Conservation (phyloP, 352 stramenopile genomes). For the Globisporangium nagaii region DNA sequence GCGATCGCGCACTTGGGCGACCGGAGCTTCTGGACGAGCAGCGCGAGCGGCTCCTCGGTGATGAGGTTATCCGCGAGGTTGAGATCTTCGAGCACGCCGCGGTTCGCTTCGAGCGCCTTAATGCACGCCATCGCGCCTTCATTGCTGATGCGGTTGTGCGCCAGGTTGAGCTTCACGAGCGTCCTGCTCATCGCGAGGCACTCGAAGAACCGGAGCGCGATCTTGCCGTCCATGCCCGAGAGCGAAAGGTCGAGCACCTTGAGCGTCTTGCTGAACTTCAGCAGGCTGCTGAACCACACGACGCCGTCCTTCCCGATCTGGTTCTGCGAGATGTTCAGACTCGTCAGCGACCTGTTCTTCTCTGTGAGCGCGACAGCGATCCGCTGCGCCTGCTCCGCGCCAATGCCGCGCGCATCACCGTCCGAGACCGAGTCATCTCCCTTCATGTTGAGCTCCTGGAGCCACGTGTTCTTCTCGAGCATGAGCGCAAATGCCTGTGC, state of each 20-base stretch:
- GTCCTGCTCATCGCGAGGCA: conserved; percentile 56
- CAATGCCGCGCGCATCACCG: conserved; percentile 36
- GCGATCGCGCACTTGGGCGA: conserved; percentile 18
- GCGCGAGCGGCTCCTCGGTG: conserved; percentile 60
- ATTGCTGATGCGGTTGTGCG: conserved; percentile 67
- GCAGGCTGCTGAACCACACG: conserved; percentile 39
- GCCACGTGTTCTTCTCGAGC: conserved; percentile 44
- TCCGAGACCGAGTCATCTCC: conserved; percentile 52
- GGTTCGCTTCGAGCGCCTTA: conserved; percentile 50
- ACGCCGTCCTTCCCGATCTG: conserved; percentile 52
- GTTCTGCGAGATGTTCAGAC: conserved; percentile 57
- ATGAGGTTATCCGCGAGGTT: conserved; percentile 72
- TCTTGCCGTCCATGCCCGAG: conserved; percentile 48
- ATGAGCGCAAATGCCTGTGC: conserved; percentile 57
- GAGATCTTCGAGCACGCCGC: conserved; percentile 49
- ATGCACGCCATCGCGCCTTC: conserved; percentile 64
- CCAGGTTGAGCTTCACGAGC: conserved; percentile 43
- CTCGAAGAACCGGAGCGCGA: conserved; percentile 57
- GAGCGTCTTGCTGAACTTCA: conserved; percentile 48
- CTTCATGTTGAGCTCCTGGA: conserved; percentile 60
- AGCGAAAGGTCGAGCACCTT: conserved; percentile 59
- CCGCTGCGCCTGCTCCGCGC: conserved; percentile 32
- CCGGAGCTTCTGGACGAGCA: conserved; percentile 34
- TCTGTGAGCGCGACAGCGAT: conserved; percentile 39
- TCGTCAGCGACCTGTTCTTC: conserved; percentile 42